These are phyloP conservation scores for Populus tomentosa DNA, from an alignment of 441 rosid genomes.

Conservation along the genomic window DNA sequence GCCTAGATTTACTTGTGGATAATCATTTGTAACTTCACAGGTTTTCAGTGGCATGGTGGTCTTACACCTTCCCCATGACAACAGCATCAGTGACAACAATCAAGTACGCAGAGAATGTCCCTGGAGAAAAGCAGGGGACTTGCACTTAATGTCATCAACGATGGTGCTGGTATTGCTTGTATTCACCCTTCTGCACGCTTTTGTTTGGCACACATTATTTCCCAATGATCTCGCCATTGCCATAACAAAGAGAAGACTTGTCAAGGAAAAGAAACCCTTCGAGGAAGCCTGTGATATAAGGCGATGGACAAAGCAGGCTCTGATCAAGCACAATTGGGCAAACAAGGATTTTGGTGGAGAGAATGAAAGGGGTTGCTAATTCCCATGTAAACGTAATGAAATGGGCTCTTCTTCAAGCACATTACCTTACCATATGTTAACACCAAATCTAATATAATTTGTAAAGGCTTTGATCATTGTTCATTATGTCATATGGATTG, in stretches of 20 bases:
- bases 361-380: constrained; percentile 5
- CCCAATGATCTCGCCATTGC: constrained; percentile 85
- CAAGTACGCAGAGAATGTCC: constrained; percentile 80
- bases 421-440: too few relatives aligned
- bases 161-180: constrained; percentile 63
- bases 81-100: constrained; percentile 80
- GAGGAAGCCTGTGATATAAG: constrained; percentile 58
- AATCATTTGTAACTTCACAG: constrained; percentile 26
- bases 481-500: not conserved
- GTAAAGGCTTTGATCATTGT: not conserved
- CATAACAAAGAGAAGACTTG: constrained; percentile 56
- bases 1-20: not conserved
- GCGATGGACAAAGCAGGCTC: constrained; percentile 76
- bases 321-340: constrained; percentile 38
- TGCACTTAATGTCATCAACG: constrained; percentile 64
- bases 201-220: constrained; percentile 66
- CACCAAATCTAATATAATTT: too few relatives aligned
- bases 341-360: constrained; percentile 32
- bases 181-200: constrained; percentile 72
- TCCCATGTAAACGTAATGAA: not conserved
- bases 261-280: constrained; percentile 58
- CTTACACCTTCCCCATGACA: constrained; percentile 92
- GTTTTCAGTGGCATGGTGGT: constrained; percentile 93
- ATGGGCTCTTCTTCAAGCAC: not conserved
- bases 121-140: constrained; percentile 55